Percentiles rank a stretch among this genome's conserved stretches.
Conservation (phyloP, 345 rosid genomes). For the Rhodamnia argentea region DNA sequence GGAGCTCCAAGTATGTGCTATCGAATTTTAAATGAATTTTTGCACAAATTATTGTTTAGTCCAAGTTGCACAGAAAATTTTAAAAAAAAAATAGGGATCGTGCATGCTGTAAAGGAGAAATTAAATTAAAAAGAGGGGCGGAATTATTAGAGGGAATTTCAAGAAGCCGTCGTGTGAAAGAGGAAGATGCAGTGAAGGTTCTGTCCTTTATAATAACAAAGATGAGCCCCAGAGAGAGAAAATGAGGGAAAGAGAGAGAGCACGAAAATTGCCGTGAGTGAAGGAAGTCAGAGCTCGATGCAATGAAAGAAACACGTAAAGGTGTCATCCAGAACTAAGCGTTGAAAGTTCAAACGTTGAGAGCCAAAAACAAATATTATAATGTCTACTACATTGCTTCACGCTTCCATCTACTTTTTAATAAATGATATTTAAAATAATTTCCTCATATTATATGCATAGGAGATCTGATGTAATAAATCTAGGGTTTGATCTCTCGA, state of each 20-base stretch:
- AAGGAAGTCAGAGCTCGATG: constrained; percentile 1
- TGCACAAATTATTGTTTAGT: not conserved
- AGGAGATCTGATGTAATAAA: not conserved
- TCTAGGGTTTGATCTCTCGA: not conserved
- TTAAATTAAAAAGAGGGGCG: not conserved
- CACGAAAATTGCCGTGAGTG: constrained; percentile 1
- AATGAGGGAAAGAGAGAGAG: not conserved
- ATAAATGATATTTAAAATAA: not conserved
- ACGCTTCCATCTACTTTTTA: not conserved
- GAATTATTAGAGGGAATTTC: not conserved
- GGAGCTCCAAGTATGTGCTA: not conserved
- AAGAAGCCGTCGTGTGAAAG: not conserved
- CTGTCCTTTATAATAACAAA: constrained; percentile 1
- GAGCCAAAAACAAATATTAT: not conserved
- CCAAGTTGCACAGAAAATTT: not conserved
- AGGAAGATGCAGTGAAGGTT: constrained; percentile 11
- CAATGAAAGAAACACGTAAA: not conserved
- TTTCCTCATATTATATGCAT: not conserved
- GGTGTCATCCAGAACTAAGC: not conserved
- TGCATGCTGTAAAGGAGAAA: not conserved
- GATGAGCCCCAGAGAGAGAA: not conserved
- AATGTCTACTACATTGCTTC: constrained; percentile 2
- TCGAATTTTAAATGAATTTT: not conserved
- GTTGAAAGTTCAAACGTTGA: not conserved
- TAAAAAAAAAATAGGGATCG: not conserved